phyloP scores from a whole-genome alignment of 2,329 filamentous ascomycete genomes.

The Cercospora beticola region DNA sequence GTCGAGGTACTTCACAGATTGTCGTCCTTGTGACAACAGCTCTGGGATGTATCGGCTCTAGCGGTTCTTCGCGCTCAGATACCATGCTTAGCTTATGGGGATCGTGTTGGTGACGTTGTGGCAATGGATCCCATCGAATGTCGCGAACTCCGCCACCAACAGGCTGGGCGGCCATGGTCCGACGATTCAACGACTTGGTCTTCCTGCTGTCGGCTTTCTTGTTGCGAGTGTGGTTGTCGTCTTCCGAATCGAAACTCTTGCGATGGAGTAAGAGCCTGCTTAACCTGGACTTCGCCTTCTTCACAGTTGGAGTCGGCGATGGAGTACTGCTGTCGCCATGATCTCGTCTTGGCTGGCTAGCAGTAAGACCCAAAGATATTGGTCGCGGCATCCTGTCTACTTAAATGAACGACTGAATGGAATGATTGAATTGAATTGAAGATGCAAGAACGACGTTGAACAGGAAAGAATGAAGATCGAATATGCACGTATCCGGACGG shows the following conservation, averaged over 20 bases:
- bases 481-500: neutral
- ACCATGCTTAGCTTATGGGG: slow-evolving; percentile 14
- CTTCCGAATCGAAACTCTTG: slow-evolving; percentile 1
- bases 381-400: slow-evolving; percentile 4
- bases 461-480: neutral
- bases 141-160: slow-evolving; percentile 5
- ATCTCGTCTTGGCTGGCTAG: neutral
- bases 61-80: slow-evolving; percentile 8
- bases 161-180: slow-evolving; percentile 2
- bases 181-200: slow-evolving; percentile 1
- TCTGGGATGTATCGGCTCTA: neutral
- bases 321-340: neutral
- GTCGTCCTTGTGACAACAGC: neutral
- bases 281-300: slow-evolving; percentile 6
- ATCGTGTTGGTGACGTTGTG: slow-evolving; percentile 4
- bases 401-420: neutral
- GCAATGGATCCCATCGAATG: slow-evolving; percentile 3
- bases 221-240: neutral
- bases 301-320: slow-evolving; percentile 1
- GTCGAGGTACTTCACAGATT: neutral
- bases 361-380: neutral
- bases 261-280: slow-evolving; percentile 7
- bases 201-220: neutral
- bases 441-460: neutral
- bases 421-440: neutral